A percentile compares a stretch with the other conserved stretches of the same genome.
These are phyloP conservation scores for Diaporthe citrichinensis DNA, from an alignment of 2,329 filamentous ascomycete species.

Conservation along the genomic window DNA sequence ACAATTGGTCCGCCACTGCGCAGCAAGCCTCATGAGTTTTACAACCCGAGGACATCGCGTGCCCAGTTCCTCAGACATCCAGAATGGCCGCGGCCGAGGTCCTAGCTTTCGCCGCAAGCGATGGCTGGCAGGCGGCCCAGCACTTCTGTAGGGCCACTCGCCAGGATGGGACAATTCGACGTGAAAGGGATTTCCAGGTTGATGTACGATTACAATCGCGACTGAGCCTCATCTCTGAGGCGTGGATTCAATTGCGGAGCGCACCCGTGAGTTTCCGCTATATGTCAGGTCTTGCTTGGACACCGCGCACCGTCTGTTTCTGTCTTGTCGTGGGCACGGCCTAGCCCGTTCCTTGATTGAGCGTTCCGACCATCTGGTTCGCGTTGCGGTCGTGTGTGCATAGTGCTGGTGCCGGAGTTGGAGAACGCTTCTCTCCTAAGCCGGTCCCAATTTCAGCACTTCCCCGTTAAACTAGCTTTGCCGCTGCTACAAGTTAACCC, in stretches of 20 bases:
- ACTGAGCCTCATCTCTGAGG: slow-evolving; percentile 56
- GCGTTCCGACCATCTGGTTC: slow-evolving; percentile 19
- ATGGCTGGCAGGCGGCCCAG: slow-evolving; percentile 54
- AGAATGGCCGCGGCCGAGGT: slow-evolving; percentile 69
- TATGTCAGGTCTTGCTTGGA: background rate
- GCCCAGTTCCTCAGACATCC: slow-evolving; percentile 56
- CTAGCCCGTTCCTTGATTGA: background rate
- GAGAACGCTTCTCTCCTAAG: slow-evolving; percentile 1
- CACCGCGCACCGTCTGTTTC: background rate
- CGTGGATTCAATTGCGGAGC: slow-evolving; percentile 55
- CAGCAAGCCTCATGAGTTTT: slow-evolving; percentile 62
- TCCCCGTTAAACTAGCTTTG: slow-evolving; percentile 26
- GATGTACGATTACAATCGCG: slow-evolving; percentile 48
- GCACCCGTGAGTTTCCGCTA: slow-evolving; percentile 49
- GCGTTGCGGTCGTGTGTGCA: slow-evolving; percentile 4
- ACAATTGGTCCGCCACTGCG: slow-evolving; percentile 35
- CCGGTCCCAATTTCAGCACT: background rate
- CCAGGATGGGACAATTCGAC: slow-evolving; percentile 51
- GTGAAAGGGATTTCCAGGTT: slow-evolving; percentile 43
- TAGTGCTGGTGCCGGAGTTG: slow-evolving; percentile 12
- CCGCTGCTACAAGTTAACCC: background rate
- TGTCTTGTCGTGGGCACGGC: background rate
- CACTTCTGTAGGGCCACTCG: slow-evolving; percentile 52
- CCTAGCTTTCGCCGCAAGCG: slow-evolving; percentile 58
- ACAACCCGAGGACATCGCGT: slow-evolving; percentile 55